phyloP scores from a whole-genome alignment of 495 filamentous ascomycete genomes.

The Tuber calosporum region DNA sequence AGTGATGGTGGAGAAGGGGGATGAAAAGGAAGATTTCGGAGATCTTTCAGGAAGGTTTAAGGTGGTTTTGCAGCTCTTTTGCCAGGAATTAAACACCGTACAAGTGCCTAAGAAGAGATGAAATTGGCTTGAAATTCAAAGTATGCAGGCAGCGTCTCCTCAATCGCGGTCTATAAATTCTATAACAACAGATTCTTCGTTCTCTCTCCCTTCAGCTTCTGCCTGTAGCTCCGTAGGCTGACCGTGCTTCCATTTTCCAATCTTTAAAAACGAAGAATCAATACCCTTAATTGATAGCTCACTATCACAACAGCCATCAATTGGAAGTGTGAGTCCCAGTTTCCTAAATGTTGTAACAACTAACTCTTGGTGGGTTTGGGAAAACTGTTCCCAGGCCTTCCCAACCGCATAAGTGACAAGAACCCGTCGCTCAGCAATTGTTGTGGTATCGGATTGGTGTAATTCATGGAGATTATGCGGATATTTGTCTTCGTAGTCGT shows the following conservation, averaged over 20 bases:
- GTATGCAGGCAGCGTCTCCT: too few relatives aligned
- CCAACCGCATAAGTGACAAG: slow-evolving; percentile 14
- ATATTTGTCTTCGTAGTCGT: neutral
- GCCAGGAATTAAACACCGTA: too few relatives aligned
- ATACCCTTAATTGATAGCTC: slow-evolving; percentile 19
- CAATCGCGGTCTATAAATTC: too few relatives aligned
- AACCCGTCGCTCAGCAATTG: slow-evolving; percentile 5
- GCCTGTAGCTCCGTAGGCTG: too few relatives aligned
- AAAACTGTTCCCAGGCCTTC: slow-evolving; percentile 12
- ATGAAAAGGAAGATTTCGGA: too few relatives aligned
- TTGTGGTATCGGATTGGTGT: neutral
- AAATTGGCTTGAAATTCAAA: too few relatives aligned
- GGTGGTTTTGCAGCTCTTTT: too few relatives aligned
- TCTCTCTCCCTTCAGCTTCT: too few relatives aligned
- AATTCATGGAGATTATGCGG: neutral
- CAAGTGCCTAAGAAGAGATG: too few relatives aligned
- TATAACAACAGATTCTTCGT: too few relatives aligned
- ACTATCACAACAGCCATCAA: slow-evolving; percentile 16
- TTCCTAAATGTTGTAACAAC: slow-evolving; percentile 18
- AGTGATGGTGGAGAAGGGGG: too few relatives aligned
- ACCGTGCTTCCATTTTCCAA: slow-evolving; percentile 1
- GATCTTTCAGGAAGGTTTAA: too few relatives aligned
- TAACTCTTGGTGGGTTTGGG: neutral
- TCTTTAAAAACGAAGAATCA: neutral
- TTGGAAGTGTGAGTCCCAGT: slow-evolving; percentile 14